phyloP scores from a whole-genome alignment of 2,329 filamentous ascomycete genomes.

The Colletotrichum paranaense region DNA sequence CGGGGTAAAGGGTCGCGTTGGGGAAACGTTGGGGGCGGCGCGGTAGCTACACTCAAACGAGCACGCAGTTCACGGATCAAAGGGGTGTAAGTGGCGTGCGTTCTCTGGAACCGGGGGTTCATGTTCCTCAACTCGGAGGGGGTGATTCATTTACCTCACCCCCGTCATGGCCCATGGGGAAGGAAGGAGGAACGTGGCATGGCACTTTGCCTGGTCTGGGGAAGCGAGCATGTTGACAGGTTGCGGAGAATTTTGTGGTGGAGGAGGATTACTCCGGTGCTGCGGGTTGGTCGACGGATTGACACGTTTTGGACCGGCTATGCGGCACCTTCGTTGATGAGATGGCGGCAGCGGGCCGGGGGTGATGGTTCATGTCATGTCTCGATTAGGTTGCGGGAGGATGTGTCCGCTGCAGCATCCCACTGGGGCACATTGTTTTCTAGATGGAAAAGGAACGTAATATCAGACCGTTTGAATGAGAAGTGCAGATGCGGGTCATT shows the following conservation, averaged over 20 bases:
- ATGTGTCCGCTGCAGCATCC: background rate
- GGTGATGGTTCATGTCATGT: background rate
- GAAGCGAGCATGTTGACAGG: background rate
- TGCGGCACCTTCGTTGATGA: background rate
- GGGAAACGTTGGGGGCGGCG: conserved; percentile 20
- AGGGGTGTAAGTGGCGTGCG: background rate
- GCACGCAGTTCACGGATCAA: background rate
- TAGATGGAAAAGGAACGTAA: background rate
- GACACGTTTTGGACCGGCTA: background rate
- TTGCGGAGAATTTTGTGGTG: background rate
- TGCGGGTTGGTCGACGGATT: background rate
- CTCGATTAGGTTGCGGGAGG: conserved; percentile 15
- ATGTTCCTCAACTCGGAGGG: background rate
- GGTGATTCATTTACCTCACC: background rate
- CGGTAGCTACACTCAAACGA: background rate
- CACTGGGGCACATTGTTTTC: background rate
- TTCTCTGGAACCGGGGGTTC: background rate
- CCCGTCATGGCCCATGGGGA: background rate
- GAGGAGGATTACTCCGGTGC: background rate
- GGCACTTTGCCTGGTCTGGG: background rate
- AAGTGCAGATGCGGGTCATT: conserved; percentile 1
- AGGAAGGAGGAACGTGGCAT: background rate
- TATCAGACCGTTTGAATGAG: too few species aligned
- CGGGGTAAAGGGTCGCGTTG: conserved; percentile 6
- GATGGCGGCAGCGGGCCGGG: background rate